Evolutionary conservation across 2,329 filamentous ascomycete species (phyloP).

Genomic region (Botryotinia calthae): DNA sequence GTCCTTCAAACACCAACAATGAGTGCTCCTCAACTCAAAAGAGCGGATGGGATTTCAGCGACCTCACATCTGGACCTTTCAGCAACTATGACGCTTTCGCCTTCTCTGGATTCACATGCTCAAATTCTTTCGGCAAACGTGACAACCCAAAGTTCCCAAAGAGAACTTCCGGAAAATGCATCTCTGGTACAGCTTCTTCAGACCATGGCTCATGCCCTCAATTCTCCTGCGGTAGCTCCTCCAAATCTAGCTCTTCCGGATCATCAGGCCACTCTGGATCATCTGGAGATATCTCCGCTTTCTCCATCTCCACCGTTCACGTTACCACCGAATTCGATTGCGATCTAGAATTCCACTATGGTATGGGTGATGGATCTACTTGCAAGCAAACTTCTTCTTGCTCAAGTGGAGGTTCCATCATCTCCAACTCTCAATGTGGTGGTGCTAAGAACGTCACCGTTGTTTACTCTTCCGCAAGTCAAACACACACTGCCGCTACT

Average conservation of each 20-base stretch:
- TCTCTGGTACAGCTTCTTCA: constrained; percentile 51
- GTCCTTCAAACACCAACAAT: constrained; percentile 72
- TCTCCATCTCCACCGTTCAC: constrained; percentile 75
- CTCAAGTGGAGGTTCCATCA: constrained; percentile 62
- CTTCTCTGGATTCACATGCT: constrained; percentile 72
- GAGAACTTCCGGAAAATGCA: constrained; percentile 50
- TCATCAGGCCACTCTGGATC: constrained; percentile 24
- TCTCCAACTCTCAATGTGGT: constrained; percentile 88
- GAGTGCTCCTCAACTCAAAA: constrained; percentile 70
- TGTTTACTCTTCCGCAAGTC: constrained; percentile 50
- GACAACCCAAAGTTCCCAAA: constrained; percentile 46
- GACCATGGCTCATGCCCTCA: constrained; percentile 52
- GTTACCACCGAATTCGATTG: constrained; percentile 72
- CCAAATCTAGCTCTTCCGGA: neutral
- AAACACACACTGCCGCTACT: constrained; percentile 49
- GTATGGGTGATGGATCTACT: constrained; percentile 74
- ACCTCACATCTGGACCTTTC: constrained; percentile 61
- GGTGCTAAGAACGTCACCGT: constrained; percentile 81
- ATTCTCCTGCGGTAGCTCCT: constrained; percentile 51
- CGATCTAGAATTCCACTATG: constrained; percentile 81
- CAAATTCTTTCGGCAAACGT: constrained; percentile 58
- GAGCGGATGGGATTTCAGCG: constrained; percentile 68
- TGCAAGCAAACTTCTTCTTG: constrained; percentile 78
- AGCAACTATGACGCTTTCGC: constrained; percentile 66
- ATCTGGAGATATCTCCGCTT: constrained; percentile 46